These are phyloP conservation scores for Candida verbasci DNA, from an alignment of 805 yeast species.

Conservation along the genomic window DNA sequence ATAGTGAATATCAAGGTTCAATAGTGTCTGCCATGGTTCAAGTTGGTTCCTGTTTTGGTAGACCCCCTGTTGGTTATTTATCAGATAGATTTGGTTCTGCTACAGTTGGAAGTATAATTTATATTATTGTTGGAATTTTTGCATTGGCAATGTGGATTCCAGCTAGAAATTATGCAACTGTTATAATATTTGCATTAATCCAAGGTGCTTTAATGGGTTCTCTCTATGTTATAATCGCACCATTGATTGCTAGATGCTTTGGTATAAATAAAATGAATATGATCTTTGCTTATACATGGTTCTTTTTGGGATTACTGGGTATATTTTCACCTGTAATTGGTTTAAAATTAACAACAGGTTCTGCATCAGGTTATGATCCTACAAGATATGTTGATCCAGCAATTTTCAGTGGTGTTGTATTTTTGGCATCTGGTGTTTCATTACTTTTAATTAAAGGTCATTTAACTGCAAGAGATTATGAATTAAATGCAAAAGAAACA, in stretches of 20 bases:
- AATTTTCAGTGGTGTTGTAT: slow-evolving; percentile 56
- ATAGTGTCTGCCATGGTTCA: slow-evolving; percentile 57
- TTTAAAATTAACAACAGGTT: slow-evolving; percentile 38
- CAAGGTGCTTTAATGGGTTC: slow-evolving; percentile 60
- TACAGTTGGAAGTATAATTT: slow-evolving; percentile 31
- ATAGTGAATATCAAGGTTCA: slow-evolving; percentile 50
- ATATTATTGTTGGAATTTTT: slow-evolving; percentile 23
- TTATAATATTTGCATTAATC: slow-evolving; percentile 46
- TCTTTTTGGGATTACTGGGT: slow-evolving; percentile 45
- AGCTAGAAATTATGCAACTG: slow-evolving; percentile 52
- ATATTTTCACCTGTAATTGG: slow-evolving; percentile 62
- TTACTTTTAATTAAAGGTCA: slow-evolving; percentile 51
- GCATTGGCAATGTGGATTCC: slow-evolving; percentile 42
- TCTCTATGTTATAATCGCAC: slow-evolving; percentile 52
- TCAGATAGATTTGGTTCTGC: slow-evolving; percentile 51
- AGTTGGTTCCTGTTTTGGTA: slow-evolving; percentile 50
- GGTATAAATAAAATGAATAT: slow-evolving; percentile 52
- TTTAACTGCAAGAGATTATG: slow-evolving; percentile 45
- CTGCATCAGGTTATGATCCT: slow-evolving; percentile 27
- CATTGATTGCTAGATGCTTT: slow-evolving; percentile 47
- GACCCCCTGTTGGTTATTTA: slow-evolving; percentile 52
- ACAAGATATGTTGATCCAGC: slow-evolving; percentile 50
- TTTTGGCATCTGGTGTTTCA: slow-evolving; percentile 40
- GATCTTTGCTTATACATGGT: slow-evolving; percentile 50
- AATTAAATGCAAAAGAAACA: slow-evolving; percentile 6